Base-by-base conservation (phyloP, 148 eudicot genomes). In the Rhododendron henanense region DNA sequence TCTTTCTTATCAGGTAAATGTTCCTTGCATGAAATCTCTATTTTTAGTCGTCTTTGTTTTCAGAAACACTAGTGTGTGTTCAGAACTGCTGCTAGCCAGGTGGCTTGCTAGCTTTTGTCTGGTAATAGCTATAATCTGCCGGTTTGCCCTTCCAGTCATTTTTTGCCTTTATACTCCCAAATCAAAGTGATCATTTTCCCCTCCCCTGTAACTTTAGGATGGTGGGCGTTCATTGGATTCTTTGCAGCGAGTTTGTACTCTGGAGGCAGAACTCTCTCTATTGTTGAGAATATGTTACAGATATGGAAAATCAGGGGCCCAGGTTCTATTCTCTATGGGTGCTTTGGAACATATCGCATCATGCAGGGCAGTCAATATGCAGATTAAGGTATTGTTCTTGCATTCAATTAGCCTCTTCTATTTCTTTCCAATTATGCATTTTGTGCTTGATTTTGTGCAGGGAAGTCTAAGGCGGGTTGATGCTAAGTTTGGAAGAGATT, bases 231-330 rank as follows among this genome's bases (percentile, higher is more conserved):
- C 98, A 61, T 87, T 95, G 88, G 98, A 94, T 89, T 88, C 93
- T 37, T 86, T 94, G 93, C 98, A 96, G 90, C 93, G 95, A 87
- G 90, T 95, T 59, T 95, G 94, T 83, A 92, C 95, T 16, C 98
- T 95, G 87, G 98, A 97, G 91, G 99, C 99, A 59, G 95, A 94
- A 90, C 94, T 97, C 85, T 91, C 99, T 88, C 87, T 97, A 84
- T 85, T 97, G 57, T 90, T 95, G 84, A 94, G 99, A 86, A 92
- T 97, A 74, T 94, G 98, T 86, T 94, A 94, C 90, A 91, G 86
- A 82, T 97, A 97, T 87, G 99, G 98, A 76, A 93, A 92, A 90
- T 88, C 98, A 51, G 98, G 99, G 79, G 92, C 98, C 21, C 96
- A 95, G 88, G 94, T 94, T 86, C 87, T 97, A 44, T 95, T 92